Percentiles rank a stretch among this genome's conserved stretches.
These are phyloP conservation scores for Oenanthe javanica DNA, from an alignment of 140 eudicot species.

Conservation along the genomic window DNA sequence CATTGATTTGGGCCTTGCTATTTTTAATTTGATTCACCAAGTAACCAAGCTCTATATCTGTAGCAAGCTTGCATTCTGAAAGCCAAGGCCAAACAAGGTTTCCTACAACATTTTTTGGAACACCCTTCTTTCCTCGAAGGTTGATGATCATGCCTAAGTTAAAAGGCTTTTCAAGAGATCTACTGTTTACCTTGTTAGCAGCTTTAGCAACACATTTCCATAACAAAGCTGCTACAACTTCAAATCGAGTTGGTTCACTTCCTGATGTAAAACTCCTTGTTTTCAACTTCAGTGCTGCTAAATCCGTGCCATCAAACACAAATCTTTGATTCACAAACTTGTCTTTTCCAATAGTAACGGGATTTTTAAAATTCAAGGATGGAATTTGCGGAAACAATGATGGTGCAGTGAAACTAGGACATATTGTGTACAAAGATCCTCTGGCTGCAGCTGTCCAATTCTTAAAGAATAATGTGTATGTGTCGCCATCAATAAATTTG, in stretches of 20 bases:
- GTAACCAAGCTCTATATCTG: not conserved
- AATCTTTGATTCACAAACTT: constrained; percentile 11
- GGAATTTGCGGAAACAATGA: constrained; percentile 11
- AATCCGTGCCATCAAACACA: constrained; percentile 14
- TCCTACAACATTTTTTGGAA: constrained; percentile 9
- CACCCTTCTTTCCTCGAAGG: not conserved
- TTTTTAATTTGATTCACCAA: constrained; percentile 10
- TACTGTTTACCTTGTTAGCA: not conserved
- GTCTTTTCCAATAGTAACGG: not conserved
- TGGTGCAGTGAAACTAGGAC: not conserved
- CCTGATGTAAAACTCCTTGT: not conserved
- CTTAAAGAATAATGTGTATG: not conserved
- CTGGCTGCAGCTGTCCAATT: constrained; percentile 13
- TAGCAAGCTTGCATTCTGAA: not conserved
- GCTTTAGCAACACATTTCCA: constrained; percentile 7
- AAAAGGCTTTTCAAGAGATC: not conserved
- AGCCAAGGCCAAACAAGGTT: constrained; percentile 15
- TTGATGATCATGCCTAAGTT: not conserved
- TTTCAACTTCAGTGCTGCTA: constrained; percentile 10
- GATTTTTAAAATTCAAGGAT: not conserved
- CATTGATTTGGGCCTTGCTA: not conserved
- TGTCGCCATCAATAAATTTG: constrained; percentile 7
- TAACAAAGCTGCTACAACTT: not conserved
- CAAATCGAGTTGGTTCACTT: constrained; percentile 16
- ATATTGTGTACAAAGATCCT: not conserved